Evolutionary conservation across 768 basidiomycete species (phyloP).

Genomic region (Pulveroboletus sp.): DNA sequence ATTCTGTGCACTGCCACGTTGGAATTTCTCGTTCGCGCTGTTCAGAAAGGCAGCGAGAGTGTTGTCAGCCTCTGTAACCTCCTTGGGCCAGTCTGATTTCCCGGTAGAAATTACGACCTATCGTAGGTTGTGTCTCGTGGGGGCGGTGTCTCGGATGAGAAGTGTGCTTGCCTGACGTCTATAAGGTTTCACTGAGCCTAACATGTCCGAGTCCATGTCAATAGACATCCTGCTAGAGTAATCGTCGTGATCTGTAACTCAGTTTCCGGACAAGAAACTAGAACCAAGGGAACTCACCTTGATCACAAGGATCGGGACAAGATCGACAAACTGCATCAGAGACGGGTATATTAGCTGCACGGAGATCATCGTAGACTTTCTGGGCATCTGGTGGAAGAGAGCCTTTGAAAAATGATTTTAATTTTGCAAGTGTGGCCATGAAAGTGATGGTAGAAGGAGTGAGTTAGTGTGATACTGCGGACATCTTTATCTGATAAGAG

Average conservation of each 20-base stretch:
- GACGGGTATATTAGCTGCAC: slow-evolving; percentile 60
- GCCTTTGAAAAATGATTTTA: slow-evolving; percentile 18
- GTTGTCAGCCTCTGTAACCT: slow-evolving; percentile 68
- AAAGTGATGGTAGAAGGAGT: neutral
- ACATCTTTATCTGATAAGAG: slow-evolving; percentile 3
- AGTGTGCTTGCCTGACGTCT: slow-evolving; percentile 63
- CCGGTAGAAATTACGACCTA: slow-evolving; percentile 90
- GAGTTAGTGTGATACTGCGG: neutral
- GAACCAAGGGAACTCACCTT: slow-evolving; percentile 40
- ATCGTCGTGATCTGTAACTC: slow-evolving; percentile 60
- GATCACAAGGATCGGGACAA: slow-evolving; percentile 77
- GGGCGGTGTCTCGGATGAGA: neutral
- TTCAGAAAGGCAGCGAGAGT: slow-evolving; percentile 66
- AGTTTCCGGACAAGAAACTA: slow-evolving; percentile 27
- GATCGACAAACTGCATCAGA: slow-evolving; percentile 65
- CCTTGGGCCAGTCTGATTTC: slow-evolving; percentile 81
- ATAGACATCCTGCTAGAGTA: slow-evolving; percentile 72
- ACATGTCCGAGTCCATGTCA: slow-evolving; percentile 77
- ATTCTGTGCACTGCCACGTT: slow-evolving; percentile 2
- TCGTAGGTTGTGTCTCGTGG: slow-evolving; percentile 1
- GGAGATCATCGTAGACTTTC: slow-evolving; percentile 48
- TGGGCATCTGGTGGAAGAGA: slow-evolving; percentile 32
- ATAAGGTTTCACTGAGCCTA: slow-evolving; percentile 86
- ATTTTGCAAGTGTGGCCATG: slow-evolving; percentile 27
- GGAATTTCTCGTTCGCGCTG: slow-evolving; percentile 17